Percentiles rank a stretch among this genome's conserved stretches.
Evolutionary conservation across 2,329 filamentous ascomycete species (phyloP).

Genomic region (Sclerotinia sclerotiorum): DNA sequence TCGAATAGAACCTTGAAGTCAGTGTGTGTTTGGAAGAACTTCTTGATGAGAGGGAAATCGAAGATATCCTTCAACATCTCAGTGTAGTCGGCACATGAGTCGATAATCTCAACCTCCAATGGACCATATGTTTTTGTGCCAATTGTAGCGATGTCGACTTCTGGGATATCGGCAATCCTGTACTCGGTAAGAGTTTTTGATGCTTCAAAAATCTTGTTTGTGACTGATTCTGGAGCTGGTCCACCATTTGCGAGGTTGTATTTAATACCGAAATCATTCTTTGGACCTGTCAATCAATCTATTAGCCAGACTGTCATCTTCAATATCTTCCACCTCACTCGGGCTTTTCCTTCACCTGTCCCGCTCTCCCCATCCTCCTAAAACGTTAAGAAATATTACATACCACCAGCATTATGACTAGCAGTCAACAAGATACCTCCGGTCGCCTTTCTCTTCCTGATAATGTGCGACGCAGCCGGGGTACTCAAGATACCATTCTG

Average conservation of each 20-base stretch:
- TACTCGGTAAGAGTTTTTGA: constrained; percentile 89
- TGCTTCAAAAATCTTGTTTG: constrained; percentile 94
- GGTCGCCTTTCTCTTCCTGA: constrained; percentile 90
- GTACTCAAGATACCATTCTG: constrained; percentile 96
- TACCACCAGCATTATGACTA: constrained; percentile 97
- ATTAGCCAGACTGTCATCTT: constrained; percentile 5
- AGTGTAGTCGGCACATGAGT: constrained; percentile 89
- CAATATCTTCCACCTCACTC: not conserved
- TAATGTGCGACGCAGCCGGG: constrained; percentile 92
- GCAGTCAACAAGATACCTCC: constrained; percentile 96
- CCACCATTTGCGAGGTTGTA: constrained; percentile 98
- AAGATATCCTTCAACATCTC: constrained; percentile 98
- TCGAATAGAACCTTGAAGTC: constrained; percentile 98
- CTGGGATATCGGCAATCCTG: constrained; percentile 84
- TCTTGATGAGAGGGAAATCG: constrained; percentile 93
- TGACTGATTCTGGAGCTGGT: constrained; percentile 91
- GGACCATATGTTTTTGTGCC: constrained; percentile 81
- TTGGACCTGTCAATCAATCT: constrained; percentile 61
- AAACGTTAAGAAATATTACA: constrained; percentile 13
- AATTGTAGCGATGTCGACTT: constrained; percentile 80
- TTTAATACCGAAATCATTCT: constrained; percentile 98
- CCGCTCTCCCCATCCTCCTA: not conserved
- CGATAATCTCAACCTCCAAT: constrained; percentile 92
- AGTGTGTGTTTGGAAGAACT: constrained; percentile 80
- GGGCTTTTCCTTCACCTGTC: not conserved